Base-by-base conservation (phyloP, 1,139 yeast genomes). In the Candida sanyaensis region DNA sequence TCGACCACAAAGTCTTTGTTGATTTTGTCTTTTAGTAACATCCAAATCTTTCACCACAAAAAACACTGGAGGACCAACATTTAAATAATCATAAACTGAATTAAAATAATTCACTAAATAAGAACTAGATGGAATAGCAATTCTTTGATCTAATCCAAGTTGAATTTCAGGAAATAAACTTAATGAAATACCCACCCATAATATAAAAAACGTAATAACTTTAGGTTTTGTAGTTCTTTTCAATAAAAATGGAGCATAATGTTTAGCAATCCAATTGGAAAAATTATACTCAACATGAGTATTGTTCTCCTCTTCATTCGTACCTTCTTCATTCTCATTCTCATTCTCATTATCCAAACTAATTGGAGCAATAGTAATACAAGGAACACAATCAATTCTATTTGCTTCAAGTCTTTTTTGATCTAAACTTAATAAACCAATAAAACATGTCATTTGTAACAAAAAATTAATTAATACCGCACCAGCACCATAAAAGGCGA, bases 51-150 rank as follows among this genome's bases (percentile, higher is more conserved):
- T 79, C 21, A 89, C 81, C 30, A 93, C 92, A 64, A 90, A 87
- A 60, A 88, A 93, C 1, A 89, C 78, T 0, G 99, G 99, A 0
- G 99, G 97, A 0, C 98, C 99, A 3, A 88, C 87, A 53, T 87
- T 85, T 50, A 93, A 73, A 60, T 84, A 87, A 2, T 75, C 66
- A 60, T 86, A 88, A 11, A 91, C 74, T 44, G 93, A 91, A 53
- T 86, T 73, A 67, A 88, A 93, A 63, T 93, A 93, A 46, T 81
- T 76, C 33, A 90, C 83, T 57, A 93, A 69, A 59, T 91, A 89
- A 0, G 97, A 91, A 48, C 81, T 91, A 4, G 77, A 68, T 0
- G 98, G 98, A 12, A 93, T 78, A 0, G 98, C 98, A 40, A 86
- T 71, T 49, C 96, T 77, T 65, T 93, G 98, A 62, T 93, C 98